A percentile compares a stretch with the other conserved stretches of the same genome.
Conservation (phyloP, 257 asterid species). For the Lycium ferocissimum region DNA sequence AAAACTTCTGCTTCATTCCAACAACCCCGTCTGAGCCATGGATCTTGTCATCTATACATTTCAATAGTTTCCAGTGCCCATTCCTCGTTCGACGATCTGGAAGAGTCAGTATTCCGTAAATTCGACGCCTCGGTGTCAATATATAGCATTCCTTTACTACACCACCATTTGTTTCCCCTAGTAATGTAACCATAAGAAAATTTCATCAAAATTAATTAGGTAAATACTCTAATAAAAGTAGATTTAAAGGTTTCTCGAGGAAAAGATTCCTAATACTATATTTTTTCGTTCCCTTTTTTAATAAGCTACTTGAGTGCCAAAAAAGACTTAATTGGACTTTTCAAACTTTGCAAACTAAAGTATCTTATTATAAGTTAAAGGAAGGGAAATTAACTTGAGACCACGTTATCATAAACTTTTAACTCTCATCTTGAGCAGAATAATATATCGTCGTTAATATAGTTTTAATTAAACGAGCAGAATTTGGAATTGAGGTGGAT, state of each 20-base stretch:
- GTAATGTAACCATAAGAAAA: neutral
- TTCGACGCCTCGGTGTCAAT: neutral
- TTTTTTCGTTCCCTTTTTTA: neutral
- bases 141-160: neutral
- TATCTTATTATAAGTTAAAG: too few species aligned
- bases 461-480: neutral
- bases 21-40: neutral
- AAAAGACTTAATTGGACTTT: neutral
- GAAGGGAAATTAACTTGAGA: too few species aligned
- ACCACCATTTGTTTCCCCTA: neutral
- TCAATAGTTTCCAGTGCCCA: neutral
- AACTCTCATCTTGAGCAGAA: too few species aligned
- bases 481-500: neutral
- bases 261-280: neutral
- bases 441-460: neutral
- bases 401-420: too few species aligned
- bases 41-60: neutral
- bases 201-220: neutral
- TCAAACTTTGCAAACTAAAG: too few species aligned
- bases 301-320: neutral
- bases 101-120: neutral
- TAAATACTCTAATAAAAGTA: neutral
- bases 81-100: neutral
- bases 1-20: neutral
- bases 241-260: neutral